Conservation (phyloP, 805 yeast species). For the Pichia exigua region DNA sequence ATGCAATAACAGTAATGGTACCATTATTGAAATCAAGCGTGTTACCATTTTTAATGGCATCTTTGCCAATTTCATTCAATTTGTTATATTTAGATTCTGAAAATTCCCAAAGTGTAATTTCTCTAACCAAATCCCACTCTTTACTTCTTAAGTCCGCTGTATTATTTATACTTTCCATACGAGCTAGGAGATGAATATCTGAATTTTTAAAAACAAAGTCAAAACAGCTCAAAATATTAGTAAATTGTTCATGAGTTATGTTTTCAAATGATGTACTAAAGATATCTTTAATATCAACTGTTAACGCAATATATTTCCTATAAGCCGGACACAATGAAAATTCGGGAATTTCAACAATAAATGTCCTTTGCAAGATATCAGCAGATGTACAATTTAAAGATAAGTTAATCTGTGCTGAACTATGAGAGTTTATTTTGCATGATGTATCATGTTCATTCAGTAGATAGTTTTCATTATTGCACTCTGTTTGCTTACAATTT, state of each 20-base stretch:
- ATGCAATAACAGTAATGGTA: slow-evolving; percentile 16
- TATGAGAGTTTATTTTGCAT: slow-evolving; percentile 24
- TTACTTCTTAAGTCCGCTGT: slow-evolving; percentile 1
- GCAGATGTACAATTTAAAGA: slow-evolving; percentile 9
- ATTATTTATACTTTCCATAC: neutral
- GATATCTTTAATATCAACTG: slow-evolving; percentile 19
- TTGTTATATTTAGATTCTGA: slow-evolving; percentile 3
- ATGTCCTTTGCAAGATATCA: slow-evolving; percentile 15
- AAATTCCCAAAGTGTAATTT: slow-evolving; percentile 11
- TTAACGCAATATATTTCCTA: slow-evolving; percentile 16
- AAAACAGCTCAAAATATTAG: slow-evolving; percentile 17
- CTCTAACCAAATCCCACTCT: slow-evolving; percentile 12
- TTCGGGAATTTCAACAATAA: slow-evolving; percentile 10
- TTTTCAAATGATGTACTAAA: slow-evolving; percentile 34
- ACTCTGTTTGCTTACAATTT: neutral
- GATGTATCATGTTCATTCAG: neutral
- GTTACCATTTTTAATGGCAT: slow-evolving; percentile 1
- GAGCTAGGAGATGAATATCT: neutral
- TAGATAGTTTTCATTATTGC: neutral
- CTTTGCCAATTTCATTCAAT: slow-evolving; percentile 18
- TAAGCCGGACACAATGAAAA: slow-evolving; percentile 8
- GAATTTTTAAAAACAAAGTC: slow-evolving; percentile 12
- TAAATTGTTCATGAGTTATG: slow-evolving; percentile 17
- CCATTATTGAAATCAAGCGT: slow-evolving; percentile 13
- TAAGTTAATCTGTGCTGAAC: slow-evolving; percentile 18